Base-by-base conservation (phyloP, 2,329 filamentous ascomycete species). In the Fusarium kyushuense region DNA sequence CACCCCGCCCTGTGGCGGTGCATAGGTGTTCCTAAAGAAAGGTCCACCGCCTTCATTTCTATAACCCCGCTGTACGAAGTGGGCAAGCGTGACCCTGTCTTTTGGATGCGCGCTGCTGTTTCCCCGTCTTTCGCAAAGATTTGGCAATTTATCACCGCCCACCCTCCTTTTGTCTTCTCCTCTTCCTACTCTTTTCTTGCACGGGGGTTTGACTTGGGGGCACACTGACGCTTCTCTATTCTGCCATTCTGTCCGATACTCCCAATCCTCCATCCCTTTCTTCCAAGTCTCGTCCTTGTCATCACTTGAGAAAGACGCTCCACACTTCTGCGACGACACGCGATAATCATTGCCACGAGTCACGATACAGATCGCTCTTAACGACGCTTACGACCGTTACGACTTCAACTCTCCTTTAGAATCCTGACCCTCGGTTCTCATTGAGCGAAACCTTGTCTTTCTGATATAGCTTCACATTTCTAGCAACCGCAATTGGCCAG, bases 331-430 rank as follows among this genome's bases (percentile, higher is more conserved):
- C 68, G 64, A 71, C 68, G 47, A 68, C 66, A 55, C 68, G 57
- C 58, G 68, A 68, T 62, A 71, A 63, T 23, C 46, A 38, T 58
- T 64, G 58, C 62, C 52, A 69, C 65, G 66, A 69, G 66, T 54
- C 57, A 60, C 67, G 65, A 63, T 54, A 53, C 46, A 58, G 58
- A 63, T 54, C 58, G 62, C 58, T 60, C 63, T 68, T 73, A 51
- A 75, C 73, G 73, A 75, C 63, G 59, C 62, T 64, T 65, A 75
- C 69, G 73, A 75, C 72, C 58, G 66, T 71, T 74, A 75, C 73
- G 73, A 74, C 43, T 61, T 61, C 48, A 63, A 48, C 60, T 65
- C 48, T 62, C 48, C 41, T 63, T 69, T 54, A 35, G 16, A 47
- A 40, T 51, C 53, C 60, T 48, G 58, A 54, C 48, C n/a, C 32